These are phyloP conservation scores for Starmerella lactis-condensi DNA, from an alignment of 805 yeast genomes.

Conservation along the genomic window DNA sequence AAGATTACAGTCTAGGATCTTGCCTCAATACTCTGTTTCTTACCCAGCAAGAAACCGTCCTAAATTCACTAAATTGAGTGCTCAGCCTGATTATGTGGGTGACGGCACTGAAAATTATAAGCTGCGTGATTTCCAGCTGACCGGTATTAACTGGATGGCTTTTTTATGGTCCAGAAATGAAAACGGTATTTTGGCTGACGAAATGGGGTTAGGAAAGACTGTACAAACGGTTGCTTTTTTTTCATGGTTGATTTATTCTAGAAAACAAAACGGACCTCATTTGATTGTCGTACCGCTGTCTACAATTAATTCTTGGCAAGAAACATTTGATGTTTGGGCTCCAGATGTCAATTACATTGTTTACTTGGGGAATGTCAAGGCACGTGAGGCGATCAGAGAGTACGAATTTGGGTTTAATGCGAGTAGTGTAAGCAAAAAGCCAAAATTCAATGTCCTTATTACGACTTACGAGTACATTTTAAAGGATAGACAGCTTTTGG, in stretches of 20 bases:
- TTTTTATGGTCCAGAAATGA: constrained; percentile 94
- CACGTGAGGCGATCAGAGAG: constrained; percentile 66
- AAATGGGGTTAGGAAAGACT: constrained; percentile 97
- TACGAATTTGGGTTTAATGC: constrained; percentile 57
- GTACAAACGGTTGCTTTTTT: constrained; percentile 90
- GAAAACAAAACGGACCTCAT: constrained; percentile 96
- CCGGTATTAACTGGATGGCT: constrained; percentile 99
- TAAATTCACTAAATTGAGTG: constrained; percentile 63
- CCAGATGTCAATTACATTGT: constrained; percentile 88
- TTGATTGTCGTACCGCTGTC: constrained; percentile 89
- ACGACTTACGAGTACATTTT: constrained; percentile 94
- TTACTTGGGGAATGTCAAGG: constrained; percentile 77
- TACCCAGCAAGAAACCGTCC: constrained; percentile 61
- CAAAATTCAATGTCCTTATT: constrained; percentile 76
- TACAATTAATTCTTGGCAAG: constrained; percentile 98
- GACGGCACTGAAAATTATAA: constrained; percentile 34
- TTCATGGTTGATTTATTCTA: constrained; percentile 85
- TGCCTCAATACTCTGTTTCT: constrained; percentile 62
- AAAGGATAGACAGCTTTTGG: constrained; percentile 68
- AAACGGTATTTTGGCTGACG: constrained; percentile 94
- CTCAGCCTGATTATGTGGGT: constrained; percentile 78
- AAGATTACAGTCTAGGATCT: constrained; percentile 62
- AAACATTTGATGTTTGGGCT: constrained; percentile 92
- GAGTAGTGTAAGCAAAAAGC: constrained; percentile 38
- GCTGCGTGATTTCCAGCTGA: constrained; percentile 88